A percentile compares a stretch with the other conserved stretches of the same genome.
phyloP scores from a whole-genome alignment of 2,329 filamentous ascomycete species.

The Aureobasidium zeae region DNA sequence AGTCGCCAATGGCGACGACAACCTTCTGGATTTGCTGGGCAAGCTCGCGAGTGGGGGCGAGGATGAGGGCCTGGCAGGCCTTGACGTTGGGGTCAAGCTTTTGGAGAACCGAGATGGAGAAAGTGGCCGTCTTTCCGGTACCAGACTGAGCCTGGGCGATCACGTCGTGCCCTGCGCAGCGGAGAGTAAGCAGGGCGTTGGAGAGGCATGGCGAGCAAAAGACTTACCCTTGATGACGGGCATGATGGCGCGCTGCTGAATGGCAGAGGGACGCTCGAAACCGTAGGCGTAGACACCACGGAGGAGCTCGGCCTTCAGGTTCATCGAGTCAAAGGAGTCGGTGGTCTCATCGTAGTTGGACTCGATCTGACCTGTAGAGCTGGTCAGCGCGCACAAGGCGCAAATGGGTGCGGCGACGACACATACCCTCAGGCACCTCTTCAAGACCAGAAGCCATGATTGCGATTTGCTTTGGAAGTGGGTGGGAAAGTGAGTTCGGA shows the following conservation, averaged over 20 bases:
- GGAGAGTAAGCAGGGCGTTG: neutral
- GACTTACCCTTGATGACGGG: constrained; percentile 95
- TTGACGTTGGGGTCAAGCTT: constrained; percentile 94
- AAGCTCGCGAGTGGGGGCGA: constrained; percentile 95
- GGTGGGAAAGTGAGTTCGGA: constrained; percentile 33
- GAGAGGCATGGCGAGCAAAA: constrained; percentile 10
- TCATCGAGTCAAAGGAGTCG: constrained; percentile 98
- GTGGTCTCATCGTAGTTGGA: constrained; percentile 99
- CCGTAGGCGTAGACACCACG: constrained; percentile 99
- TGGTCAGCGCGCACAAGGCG: constrained; percentile 10
- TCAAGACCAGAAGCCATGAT: constrained; percentile 99
- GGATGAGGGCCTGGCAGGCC: constrained; percentile 93
- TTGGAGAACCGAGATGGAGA: constrained; percentile 98
- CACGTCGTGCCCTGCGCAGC: constrained; percentile 73
- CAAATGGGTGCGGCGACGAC: neutral
- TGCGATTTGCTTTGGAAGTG: constrained; percentile 53
- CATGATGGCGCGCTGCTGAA: constrained; percentile 99
- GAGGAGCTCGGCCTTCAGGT: constrained; percentile 92
- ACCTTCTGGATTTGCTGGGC: constrained; percentile 99
- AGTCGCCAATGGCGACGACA: constrained; percentile 95
- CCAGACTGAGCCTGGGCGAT: constrained; percentile 99
- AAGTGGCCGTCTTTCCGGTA: constrained; percentile 99
- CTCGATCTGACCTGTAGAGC: constrained; percentile 82
- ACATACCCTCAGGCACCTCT: constrained; percentile 91
- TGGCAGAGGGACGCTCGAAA: constrained; percentile 99